phyloP scores from a whole-genome alignment of 805 yeast genomes.

The Suhomyces sp. region DNA sequence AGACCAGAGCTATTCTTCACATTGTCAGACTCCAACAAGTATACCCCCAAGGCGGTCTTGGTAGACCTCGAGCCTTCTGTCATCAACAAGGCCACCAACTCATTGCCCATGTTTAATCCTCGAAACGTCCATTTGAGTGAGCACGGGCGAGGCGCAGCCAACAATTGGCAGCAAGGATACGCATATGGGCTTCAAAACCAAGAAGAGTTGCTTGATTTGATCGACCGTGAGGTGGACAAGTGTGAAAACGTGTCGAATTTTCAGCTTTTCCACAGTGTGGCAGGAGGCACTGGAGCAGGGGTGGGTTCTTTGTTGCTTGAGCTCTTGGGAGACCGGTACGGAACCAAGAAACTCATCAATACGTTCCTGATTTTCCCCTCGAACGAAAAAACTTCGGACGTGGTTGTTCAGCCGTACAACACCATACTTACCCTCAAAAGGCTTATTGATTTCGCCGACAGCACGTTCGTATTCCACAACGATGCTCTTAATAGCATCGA shows the following conservation, averaged over 20 bases:
- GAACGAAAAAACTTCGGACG: conserved; percentile 77
- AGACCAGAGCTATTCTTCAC: conserved; percentile 83
- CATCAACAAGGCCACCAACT: conserved; percentile 55
- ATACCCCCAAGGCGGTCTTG: conserved; percentile 83
- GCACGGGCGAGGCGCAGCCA: conserved; percentile 93
- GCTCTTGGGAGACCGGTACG: conserved; percentile 70
- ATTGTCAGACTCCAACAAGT: conserved; percentile 67
- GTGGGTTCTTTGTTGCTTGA: conserved; percentile 83
- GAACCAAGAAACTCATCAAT: conserved; percentile 73
- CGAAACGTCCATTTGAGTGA: conserved; percentile 74
- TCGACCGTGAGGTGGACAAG: conserved; percentile 86
- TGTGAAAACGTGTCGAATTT: conserved; percentile 89
- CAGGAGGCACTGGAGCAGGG: conserved; percentile 99
- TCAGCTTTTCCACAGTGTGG: conserved; percentile 89
- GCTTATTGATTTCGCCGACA: conserved; percentile 80
- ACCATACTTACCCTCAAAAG: conserved; percentile 78
- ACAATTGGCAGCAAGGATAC: conserved; percentile 93
- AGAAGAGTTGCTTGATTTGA: conserved; percentile 75
- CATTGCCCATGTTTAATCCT: conserved; percentile 70
- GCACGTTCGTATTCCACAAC: conserved; percentile 87
- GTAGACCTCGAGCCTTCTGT: conserved; percentile 92
- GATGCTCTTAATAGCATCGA: conserved; percentile 77
- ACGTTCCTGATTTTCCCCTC: conserved; percentile 88
- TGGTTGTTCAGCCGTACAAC: conserved; percentile 97
- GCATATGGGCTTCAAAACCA: conserved; percentile 63